Conservation (phyloP, 345 rosid genomes). For the Rhizophora mangle region DNA sequence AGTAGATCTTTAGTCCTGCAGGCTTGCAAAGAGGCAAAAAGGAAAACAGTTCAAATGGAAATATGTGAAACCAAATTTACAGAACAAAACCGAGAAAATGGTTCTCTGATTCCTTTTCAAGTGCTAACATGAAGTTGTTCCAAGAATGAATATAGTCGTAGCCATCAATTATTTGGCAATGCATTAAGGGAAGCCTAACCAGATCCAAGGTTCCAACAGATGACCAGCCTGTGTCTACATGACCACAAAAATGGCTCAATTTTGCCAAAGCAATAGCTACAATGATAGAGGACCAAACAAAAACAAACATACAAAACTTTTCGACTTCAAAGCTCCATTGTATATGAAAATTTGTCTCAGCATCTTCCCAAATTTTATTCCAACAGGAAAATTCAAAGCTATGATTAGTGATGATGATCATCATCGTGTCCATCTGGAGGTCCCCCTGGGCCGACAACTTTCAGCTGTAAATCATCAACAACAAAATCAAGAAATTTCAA, state of each 20-base stretch:
- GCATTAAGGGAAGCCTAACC: slow-evolving; percentile 25
- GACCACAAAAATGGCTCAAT: slow-evolving; percentile 15
- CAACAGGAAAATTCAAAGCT: slow-evolving; percentile 13
- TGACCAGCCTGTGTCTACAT: slow-evolving; percentile 30
- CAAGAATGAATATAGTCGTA: slow-evolving; percentile 34
- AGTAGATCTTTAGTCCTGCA: too few species aligned
- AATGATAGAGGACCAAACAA: slow-evolving; percentile 18
- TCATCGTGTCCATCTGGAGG: slow-evolving; percentile 78
- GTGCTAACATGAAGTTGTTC: slow-evolving; percentile 18
- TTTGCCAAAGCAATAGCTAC: slow-evolving; percentile 36
- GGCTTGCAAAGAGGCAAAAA: too few species aligned
- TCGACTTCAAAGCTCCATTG: slow-evolving; percentile 26
- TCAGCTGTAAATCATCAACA: slow-evolving; percentile 49
- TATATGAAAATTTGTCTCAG: slow-evolving; percentile 37
- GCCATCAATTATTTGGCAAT: slow-evolving; percentile 44
- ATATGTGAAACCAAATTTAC: background rate
- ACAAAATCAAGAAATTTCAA: slow-evolving; percentile 12
- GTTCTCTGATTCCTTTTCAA: slow-evolving; percentile 14
- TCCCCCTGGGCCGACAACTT: slow-evolving; percentile 92
- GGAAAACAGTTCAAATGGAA: too few species aligned
- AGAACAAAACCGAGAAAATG: slow-evolving; percentile 1
- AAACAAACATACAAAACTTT: slow-evolving; percentile 29
- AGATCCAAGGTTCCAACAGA: slow-evolving; percentile 26
- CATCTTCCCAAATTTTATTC: slow-evolving; percentile 28
- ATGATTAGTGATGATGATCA: slow-evolving; percentile 34